These are phyloP conservation scores for Amylocystis lapponica DNA, from an alignment of 768 basidiomycete species.

Conservation along the genomic window DNA sequence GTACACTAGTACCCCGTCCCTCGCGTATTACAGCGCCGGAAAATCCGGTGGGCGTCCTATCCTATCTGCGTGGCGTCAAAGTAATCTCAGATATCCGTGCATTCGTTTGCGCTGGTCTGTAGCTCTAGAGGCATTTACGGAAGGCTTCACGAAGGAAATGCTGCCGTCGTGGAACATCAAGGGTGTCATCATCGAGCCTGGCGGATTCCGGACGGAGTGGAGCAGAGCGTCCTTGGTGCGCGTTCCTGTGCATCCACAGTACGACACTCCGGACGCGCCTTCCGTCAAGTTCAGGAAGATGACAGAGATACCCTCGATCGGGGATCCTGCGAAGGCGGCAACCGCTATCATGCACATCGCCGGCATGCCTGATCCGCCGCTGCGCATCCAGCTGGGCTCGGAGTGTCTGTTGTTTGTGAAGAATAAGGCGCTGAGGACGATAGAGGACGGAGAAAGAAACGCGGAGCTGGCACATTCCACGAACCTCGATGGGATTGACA, in stretches of 20 bases:
- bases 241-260: conserved; percentile 3
- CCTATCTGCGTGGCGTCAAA: background rate
- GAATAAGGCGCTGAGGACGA: conserved; percentile 9
- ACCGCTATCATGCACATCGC: conserved; percentile 10
- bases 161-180: conserved; percentile 17
- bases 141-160: conserved; percentile 16
- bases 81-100: too few species aligned
- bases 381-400: conserved; percentile 14
- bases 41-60: conserved; percentile 33
- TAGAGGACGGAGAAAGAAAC: conserved; percentile 8
- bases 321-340: conserved; percentile 13
- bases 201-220: conserved; percentile 20
- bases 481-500: background rate
- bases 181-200: conserved; percentile 14
- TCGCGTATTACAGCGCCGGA: conserved; percentile 28
- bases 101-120: background rate
- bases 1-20: conserved; percentile 23
- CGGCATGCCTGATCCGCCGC: conserved; percentile 6
- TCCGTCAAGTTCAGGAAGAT: conserved; percentile 1
- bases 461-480: conserved; percentile 6
- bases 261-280: conserved; percentile 7
- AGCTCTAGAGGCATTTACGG: conserved; percentile 17
- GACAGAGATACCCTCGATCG: conserved; percentile 2
- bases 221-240: conserved; percentile 5
- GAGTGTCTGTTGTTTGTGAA: conserved; percentile 9